Evolutionary conservation across 2,329 filamentous ascomycete genomes (phyloP), one percentile per base, ranked within the genome.

Genomic region (Calycina marina): DNA sequence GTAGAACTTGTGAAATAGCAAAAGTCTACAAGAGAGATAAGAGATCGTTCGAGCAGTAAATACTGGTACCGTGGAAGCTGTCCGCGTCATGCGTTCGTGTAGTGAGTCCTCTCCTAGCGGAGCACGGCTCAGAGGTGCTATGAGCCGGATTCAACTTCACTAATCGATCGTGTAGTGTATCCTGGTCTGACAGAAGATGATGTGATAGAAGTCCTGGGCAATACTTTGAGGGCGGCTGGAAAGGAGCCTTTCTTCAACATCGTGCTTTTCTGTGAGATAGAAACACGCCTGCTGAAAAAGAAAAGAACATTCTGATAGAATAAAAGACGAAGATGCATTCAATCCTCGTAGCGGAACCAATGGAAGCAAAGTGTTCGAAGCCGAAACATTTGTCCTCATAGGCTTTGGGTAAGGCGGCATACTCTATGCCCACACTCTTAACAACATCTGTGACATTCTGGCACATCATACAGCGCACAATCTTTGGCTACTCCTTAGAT

Each of bases 171-270:
- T n/a, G n/a, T n/a, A n/a, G n/a, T 76, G n/a, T 60, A 64, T 12
- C 56, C 61, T 2, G 69, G 63, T 0, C 52, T 76, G 31, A 73
- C 62, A 0, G 72, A 77, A 40, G 62, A 67, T 37, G 55, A 76
- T 20, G 69, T 77, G 1, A 64, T 58, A 6, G 47, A 55, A 13
- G 64, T 72, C 1, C 56, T 77, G 2, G 63, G 76, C 44, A 59
- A 61, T 17, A 65, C 69, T 0, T 47, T 77, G 40, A 50, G 45
- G 31, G 44, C 61, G 9, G 64, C 65, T 2, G 66, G 68, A 0
- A 59, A 77, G 42, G 54, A 63, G 11, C 61, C 66, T 0, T 75
- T 76, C 51, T 76, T 77, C 48, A 63, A 76, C 45, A 70, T 76
- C 37, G 72, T 77, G 0, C 58, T 75, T 4, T 77, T 77, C 34